A percentile compares a stretch with the other conserved stretches of the same genome.
Conservation (phyloP, 2,329 filamentous ascomycete species). For the Pyrenochaeta sp. region DNA sequence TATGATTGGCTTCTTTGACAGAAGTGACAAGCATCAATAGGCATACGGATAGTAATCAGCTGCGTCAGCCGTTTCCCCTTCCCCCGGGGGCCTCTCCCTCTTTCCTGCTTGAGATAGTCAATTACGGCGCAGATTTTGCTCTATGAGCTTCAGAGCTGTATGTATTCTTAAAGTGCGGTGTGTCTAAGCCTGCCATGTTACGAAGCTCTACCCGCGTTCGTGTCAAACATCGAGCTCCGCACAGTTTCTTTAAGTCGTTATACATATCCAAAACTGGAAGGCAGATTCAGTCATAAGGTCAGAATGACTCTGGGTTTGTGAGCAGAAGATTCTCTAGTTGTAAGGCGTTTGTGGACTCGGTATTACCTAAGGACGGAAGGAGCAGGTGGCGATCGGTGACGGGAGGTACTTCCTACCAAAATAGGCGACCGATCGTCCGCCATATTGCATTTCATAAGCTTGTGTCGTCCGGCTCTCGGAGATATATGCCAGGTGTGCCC, state of each 20-base stretch:
- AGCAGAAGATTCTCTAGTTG: not conserved
- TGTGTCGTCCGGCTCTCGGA: not conserved
- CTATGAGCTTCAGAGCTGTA: not conserved
- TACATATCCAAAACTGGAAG: not conserved
- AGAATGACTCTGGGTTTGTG: too few species aligned
- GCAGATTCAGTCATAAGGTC: not conserved
- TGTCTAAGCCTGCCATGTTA: too few species aligned
- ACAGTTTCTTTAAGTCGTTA: too few species aligned
- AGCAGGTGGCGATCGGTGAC: constrained; percentile 3
- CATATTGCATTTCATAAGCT: not conserved
- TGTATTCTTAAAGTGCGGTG: not conserved
- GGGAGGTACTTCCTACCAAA: not conserved
- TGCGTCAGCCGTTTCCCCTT: not conserved
- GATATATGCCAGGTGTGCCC: constrained; percentile 2
- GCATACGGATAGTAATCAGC: not conserved
- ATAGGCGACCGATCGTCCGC: constrained; percentile 3
- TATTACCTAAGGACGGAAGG: not conserved
- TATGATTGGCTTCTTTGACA: not conserved
- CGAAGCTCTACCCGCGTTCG: not conserved
- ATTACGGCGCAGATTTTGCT: not conserved
- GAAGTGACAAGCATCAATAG: not conserved
- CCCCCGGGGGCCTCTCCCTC: too few species aligned
- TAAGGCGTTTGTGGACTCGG: not conserved
- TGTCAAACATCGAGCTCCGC: not conserved
- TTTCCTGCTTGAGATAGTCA: not conserved